These are phyloP conservation scores for Vigna reflexopilosa DNA, from an alignment of 306 rosid genomes.

Conservation along the genomic window DNA sequence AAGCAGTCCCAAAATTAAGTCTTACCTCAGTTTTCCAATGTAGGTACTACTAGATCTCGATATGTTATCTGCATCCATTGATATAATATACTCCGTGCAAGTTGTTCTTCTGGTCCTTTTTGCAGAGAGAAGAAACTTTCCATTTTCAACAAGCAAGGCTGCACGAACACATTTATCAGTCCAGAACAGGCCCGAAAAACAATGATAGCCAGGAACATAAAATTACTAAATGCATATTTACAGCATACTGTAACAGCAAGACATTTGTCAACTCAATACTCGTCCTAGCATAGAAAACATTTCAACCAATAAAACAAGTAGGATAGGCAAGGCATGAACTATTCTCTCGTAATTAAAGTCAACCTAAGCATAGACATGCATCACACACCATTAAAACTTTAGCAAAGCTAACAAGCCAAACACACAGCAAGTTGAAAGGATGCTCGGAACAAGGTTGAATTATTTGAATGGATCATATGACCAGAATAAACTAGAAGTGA, in stretches of 20 bases:
- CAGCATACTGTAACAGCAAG: background rate
- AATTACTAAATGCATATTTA: background rate
- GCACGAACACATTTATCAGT: constrained; percentile 46
- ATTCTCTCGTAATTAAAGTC: constrained; percentile 4
- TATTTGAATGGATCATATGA: background rate
- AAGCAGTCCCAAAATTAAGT: background rate
- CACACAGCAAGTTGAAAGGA: background rate
- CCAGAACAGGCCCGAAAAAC: constrained; percentile 24
- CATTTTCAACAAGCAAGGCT: constrained; percentile 96
- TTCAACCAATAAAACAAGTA: background rate
- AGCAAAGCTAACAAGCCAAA: background rate
- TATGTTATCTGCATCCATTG: constrained; percentile 89
- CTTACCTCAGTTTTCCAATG: constrained; percentile 91
- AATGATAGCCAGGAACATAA: background rate
- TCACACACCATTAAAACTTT: background rate
- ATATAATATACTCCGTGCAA: constrained; percentile 90
- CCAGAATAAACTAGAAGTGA: constrained; percentile 2
- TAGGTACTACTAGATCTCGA: constrained; percentile 90
- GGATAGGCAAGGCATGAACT: background rate
- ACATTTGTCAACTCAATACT: background rate
- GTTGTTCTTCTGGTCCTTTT: constrained; percentile 91
- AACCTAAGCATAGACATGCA: constrained; percentile 6
- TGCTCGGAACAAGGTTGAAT: background rate
- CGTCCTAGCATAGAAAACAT: constrained; percentile 25
- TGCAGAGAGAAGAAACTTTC: constrained; percentile 96